These are phyloP conservation scores for Ambrosia trifida DNA, from an alignment of 129 eudicot species.

Conservation along the genomic window DNA sequence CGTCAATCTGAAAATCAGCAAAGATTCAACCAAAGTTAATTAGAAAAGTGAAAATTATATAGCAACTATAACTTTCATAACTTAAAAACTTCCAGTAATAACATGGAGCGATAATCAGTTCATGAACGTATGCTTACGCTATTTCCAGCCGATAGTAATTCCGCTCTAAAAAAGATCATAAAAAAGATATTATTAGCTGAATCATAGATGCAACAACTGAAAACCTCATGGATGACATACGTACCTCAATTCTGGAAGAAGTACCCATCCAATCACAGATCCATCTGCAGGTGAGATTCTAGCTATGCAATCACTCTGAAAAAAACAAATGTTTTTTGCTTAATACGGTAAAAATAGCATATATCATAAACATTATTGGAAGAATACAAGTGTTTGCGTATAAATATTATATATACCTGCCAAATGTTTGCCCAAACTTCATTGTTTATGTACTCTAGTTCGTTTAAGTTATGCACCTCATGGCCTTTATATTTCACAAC, in stretches of 20 bases:
- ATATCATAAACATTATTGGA: neutral
- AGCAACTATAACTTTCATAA: neutral
- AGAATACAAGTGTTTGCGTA: neutral
- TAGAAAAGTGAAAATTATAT: neutral
- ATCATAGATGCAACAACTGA: neutral
- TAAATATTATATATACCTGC: slow-evolving; percentile 50
- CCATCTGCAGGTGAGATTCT: slow-evolving; percentile 77
- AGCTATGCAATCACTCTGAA: slow-evolving; percentile 90
- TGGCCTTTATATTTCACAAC: slow-evolving; percentile 62
- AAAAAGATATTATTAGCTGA: slow-evolving; percentile 16
- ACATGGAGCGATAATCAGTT: slow-evolving; percentile 16
- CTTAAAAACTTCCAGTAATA: slow-evolving; percentile 15
- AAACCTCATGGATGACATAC: neutral
- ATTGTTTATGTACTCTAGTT: slow-evolving; percentile 72
- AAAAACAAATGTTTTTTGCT: neutral
- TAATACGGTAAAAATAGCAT: neutral
- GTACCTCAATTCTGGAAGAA: slow-evolving; percentile 78
- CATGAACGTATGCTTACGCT: slow-evolving; percentile 39
- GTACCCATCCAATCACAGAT: slow-evolving; percentile 70
- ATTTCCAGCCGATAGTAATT: slow-evolving; percentile 54
- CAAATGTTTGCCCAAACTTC: slow-evolving; percentile 98
- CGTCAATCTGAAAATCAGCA: slow-evolving; percentile 62
- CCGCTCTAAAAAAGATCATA: slow-evolving; percentile 44
- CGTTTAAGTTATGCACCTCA: slow-evolving; percentile 80
- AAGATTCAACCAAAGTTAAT: slow-evolving; percentile 9